Conservation (phyloP, 2,329 filamentous ascomycete genomes). For the Colletotrichum echinochloae region DNA sequence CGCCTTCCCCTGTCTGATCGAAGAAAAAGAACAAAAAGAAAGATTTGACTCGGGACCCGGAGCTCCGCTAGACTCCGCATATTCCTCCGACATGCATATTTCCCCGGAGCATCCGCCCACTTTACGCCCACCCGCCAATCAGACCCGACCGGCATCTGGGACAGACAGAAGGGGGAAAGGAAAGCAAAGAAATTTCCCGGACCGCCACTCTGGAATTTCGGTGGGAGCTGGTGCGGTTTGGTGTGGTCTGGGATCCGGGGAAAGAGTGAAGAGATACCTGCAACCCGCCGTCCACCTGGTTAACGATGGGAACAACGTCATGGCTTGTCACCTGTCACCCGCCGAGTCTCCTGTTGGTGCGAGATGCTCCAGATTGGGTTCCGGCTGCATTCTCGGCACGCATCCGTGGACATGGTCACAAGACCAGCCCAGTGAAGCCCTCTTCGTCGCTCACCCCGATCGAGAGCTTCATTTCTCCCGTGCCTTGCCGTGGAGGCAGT, state of each 20-base stretch:
- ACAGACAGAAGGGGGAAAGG: background rate
- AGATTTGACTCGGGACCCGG: constrained; percentile 1
- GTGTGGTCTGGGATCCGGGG: constrained; percentile 24
- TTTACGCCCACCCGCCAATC: constrained; percentile 11
- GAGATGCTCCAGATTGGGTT: background rate
- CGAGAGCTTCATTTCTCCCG: background rate
- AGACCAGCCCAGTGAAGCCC: background rate
- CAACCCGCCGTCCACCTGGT: constrained; percentile 5
- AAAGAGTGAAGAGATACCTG: background rate
- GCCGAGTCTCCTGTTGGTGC: constrained; percentile 36
- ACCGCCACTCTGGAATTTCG: constrained; percentile 21
- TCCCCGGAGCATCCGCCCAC: constrained; percentile 3
- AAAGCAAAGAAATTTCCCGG: background rate
- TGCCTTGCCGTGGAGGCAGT: background rate
- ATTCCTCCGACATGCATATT: constrained; percentile 16
- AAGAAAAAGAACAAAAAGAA: background rate
- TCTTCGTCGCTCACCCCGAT: background rate
- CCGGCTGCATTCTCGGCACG: constrained; percentile 10
- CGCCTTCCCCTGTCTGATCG: constrained; percentile 12
- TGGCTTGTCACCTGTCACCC: background rate
- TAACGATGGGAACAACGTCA: constrained; percentile 21
- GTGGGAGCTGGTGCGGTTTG: background rate
- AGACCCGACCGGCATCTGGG: background rate
- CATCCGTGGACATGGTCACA: constrained; percentile 13
- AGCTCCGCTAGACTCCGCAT: constrained; percentile 42